Conservation (phyloP, 73 alveolate species). For the Paramecium biaurelia region DNA sequence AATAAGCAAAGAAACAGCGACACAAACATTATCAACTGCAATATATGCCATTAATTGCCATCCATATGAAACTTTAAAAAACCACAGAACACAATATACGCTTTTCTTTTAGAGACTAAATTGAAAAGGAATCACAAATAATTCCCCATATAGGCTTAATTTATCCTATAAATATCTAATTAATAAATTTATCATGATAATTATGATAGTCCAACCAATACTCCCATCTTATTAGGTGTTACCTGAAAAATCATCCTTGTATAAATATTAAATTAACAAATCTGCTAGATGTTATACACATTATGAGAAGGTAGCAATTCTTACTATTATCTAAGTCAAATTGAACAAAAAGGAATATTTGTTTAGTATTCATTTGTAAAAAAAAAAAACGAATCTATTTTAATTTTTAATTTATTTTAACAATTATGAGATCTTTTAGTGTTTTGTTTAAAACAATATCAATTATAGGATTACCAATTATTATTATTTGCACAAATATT, state of each 20-base stretch:
- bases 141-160: slow-evolving; percentile 95
- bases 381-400: not conserved
- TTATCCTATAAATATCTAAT: slow-evolving; percentile 50
- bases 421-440: not conserved
- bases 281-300: slow-evolving; percentile 68
- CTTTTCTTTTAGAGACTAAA: slow-evolving; percentile 83
- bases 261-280: slow-evolving; percentile 61
- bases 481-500: too few species aligned
- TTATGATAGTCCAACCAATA: slow-evolving; percentile 51
- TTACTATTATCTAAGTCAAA: slow-evolving; percentile 8
- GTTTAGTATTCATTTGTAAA: not conserved
- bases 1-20: slow-evolving; percentile 14
- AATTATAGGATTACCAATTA: not conserved
- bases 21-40: slow-evolving; percentile 52
- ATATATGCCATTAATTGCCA: slow-evolving; percentile 78
- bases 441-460: not conserved
- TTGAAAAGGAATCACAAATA: slow-evolving; percentile 87
- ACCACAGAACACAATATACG: slow-evolving; percentile 84
- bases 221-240: slow-evolving; percentile 66
- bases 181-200: slow-evolving; percentile 64
- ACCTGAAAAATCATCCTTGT: slow-evolving; percentile 66
- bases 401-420: not conserved
- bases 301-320: slow-evolving; percentile 43
- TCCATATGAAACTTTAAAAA: slow-evolving; percentile 66
- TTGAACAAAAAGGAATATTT: not conserved